Percentiles rank a stretch among this genome's conserved stretches.
Conservation (phyloP, 306 rosid species). For the Castanea crenata region DNA sequence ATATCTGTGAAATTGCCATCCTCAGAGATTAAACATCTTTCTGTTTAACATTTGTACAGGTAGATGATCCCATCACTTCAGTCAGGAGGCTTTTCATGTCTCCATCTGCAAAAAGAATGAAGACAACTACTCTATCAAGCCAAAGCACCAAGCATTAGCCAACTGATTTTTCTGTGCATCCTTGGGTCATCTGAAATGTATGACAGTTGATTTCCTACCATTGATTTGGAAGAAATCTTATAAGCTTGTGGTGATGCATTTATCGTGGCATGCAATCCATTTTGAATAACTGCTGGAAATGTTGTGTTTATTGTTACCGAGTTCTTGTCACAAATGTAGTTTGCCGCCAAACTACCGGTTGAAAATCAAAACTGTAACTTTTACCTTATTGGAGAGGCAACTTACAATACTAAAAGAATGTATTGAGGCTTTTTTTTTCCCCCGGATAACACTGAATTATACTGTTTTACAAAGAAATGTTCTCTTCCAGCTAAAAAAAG, state of each 20-base stretch:
- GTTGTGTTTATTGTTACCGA: constrained; percentile 23
- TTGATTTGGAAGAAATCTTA: not conserved
- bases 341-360: not conserved
- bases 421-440: not conserved
- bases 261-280: constrained; percentile 13
- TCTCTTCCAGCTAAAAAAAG: constrained; percentile 16
- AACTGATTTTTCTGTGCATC: not conserved
- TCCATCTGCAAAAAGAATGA: constrained; percentile 63
- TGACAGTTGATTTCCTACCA: not conserved
- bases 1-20: constrained; percentile 3
- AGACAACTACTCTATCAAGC: constrained; percentile 36
- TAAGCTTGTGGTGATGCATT: not conserved
- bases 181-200: not conserved
- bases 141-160: constrained; percentile 25
- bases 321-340: not conserved
- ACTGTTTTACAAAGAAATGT: constrained; percentile 19
- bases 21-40: constrained; percentile 21
- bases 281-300: constrained; percentile 17
- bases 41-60: constrained; percentile 51
- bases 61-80: constrained; percentile 79
- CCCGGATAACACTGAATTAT: constrained; percentile 1
- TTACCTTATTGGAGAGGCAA: constrained; percentile 1
- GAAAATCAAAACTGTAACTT: constrained; percentile 11
- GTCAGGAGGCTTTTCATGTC: constrained; percentile 72
- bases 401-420: constrained; percentile 6